Percentiles rank a stretch among this genome's conserved stretches.
phyloP scores from a whole-genome alignment of 306 rosid genomes.

The Begonia masoniana region DNA sequence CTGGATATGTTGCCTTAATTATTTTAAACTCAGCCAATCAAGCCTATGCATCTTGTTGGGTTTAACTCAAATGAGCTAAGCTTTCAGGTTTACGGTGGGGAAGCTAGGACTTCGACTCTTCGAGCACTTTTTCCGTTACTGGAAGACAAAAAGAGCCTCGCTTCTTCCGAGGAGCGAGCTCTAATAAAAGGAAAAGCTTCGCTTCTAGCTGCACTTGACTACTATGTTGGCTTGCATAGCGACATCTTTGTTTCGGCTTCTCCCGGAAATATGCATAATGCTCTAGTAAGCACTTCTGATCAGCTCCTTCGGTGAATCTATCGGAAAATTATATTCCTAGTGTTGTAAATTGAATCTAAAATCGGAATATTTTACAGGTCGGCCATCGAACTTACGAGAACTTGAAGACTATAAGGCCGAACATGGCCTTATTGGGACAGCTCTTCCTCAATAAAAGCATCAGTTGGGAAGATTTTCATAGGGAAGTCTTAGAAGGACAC shows the following conservation, averaged over 20 bases:
- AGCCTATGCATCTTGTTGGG: too few relatives aligned
- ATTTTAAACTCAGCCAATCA: too few relatives aligned
- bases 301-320: too few relatives aligned
- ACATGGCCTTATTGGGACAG: conserved; percentile 83
- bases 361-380: conserved; percentile 34
- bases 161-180: conserved; percentile 55
- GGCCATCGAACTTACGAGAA: conserved; percentile 86
- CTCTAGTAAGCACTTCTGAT: conserved; percentile 55
- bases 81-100: conserved; percentile 85
- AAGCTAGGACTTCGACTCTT: conserved; percentile 72
- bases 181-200: conserved; percentile 89
- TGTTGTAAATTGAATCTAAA: not conserved
- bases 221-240: conserved; percentile 84
- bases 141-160: conserved; percentile 90
- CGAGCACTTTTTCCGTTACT: conserved; percentile 64
- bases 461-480: conserved; percentile 64
- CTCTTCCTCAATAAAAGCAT: conserved; percentile 79
- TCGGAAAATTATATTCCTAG: not conserved
- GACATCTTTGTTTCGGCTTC: conserved; percentile 94
- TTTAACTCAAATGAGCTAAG: too few relatives aligned
- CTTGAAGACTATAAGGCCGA: conserved; percentile 87
- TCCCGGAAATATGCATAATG: conserved; percentile 99
- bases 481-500: conserved; percentile 62
- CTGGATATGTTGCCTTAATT: too few relatives aligned
- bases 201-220: conserved; percentile 85